Base-by-base conservation (phyloP, 2,329 filamentous ascomycete species). In the Nectriaceae sp. region DNA sequence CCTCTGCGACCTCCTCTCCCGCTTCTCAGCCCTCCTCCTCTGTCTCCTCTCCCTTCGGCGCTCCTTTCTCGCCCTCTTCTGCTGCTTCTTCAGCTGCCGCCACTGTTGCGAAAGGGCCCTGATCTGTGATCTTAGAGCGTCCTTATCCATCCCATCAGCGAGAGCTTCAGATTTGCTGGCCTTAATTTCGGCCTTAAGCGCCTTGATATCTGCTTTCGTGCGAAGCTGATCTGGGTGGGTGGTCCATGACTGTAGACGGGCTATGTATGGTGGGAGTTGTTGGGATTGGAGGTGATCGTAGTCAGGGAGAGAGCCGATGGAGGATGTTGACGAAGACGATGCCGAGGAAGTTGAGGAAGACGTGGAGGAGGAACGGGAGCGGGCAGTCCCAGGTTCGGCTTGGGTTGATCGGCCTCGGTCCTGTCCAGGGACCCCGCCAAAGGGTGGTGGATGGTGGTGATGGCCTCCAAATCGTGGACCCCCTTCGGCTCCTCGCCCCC, bases 291-390 rank as follows among this genome's bases (percentile, higher is more conserved):
- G 67, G 36, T 78, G 72, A 47, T 82, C 76, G 57, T 76, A 77
- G 44, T 77, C 73, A 0, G 79, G 78, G 1, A 84, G 75, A 2
- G 78, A 82, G 29, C 75, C 79, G 45, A 82, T 65, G 2, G 76
- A 78, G 1, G 68, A 72, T 3, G 55, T 64, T 1, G 69, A 72
- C 18, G 62, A 65, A 6, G 65, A 65, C 1, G 69, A 70, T 0
- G 67, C 68, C 0, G 52, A 54, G 1, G 68, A 72, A 0, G 70
- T 71, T 0, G 57, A 55, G 1, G 65, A 65, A 1, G 69, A 70
- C 10, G 64, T 65, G 1, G 67, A 71, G 0, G 65, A 69, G 0
- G 70, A 73, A 3, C 55, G 63, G n/a, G 64, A 67, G 11, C 48
- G 55, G 31, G 35, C 26, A n/a, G 37, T 46, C n/a, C 43, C 47